Evolutionary conservation across 352 stramenopile genomes (phyloP), one percentile per base, ranked within the genome.

Genomic region (Phytophthora kernoviae): DNA sequence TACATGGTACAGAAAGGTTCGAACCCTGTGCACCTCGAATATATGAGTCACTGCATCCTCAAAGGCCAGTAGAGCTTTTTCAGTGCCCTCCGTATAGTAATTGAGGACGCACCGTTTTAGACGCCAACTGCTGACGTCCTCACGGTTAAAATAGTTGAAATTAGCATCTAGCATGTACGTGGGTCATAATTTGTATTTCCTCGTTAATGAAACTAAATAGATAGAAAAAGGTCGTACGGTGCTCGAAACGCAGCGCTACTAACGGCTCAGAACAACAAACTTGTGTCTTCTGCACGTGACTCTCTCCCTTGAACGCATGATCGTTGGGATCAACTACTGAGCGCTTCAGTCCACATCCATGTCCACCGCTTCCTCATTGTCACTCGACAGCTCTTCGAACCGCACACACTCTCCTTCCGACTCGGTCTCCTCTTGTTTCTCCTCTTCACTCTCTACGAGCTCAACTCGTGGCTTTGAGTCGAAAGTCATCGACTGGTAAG

Each of bases 341-440:
- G 2, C 20, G 5, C 24, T 69, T 81, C 65, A 90, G 54, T 93
- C 84, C 21, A 93, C 62, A 26, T 93, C 84, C 83, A 92, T 90
- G 34, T 93, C 84, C 68, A 92, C 86, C 1, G 79, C 73, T 41
- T 84, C 80, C 21, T 84, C 67, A 6, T 87, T 82, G 33, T 93
- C 81, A 14, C 82, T 73, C 4, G 73, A 43, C 22, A 92, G 70
- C 47, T 92, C 83, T 65, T 92, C 83, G 20, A 92, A 92, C 7
- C 83, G 79, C 27, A 90, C 73, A 42, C 78, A 79, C 18, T 76
- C 69, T 26, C 54, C 72, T 24, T 68, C 62, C 15, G 51, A 62
- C 20, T 60, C 62, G 22, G 21, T 61, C 24, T 51, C 56, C 4
- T 39, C 34, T 33, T 30, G 39, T 2, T 71, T 71, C 18, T 68